Percentiles rank a stretch among this genome's conserved stretches.
These are phyloP conservation scores for Triangularia setosa DNA, from an alignment of 2,329 filamentous ascomycete species.

Conservation along the genomic window DNA sequence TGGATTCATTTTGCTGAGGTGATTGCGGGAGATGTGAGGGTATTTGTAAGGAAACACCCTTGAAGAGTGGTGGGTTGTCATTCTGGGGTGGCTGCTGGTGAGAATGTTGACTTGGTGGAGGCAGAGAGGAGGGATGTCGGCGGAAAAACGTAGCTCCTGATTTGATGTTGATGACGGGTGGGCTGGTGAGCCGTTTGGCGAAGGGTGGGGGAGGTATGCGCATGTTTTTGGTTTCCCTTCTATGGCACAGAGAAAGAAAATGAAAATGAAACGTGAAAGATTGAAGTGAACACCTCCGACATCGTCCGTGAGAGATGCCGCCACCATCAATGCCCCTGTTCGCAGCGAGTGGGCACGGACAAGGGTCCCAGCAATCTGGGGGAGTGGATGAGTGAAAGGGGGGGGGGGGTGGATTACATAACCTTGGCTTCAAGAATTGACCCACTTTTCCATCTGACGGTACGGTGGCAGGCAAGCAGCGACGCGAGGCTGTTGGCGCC, in stretches of 20 bases:
- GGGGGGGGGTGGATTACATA: conserved; percentile 1
- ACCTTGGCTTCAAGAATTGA: neutral
- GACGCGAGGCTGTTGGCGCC: conserved; percentile 24
- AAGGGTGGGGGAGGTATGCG: neutral
- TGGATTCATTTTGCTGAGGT: conserved; percentile 36
- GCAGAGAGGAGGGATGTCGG: conserved; percentile 78
- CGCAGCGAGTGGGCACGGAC: neutral
- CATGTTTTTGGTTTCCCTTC: neutral
- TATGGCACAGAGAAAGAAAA: neutral
- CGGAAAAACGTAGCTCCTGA: conserved; percentile 72
- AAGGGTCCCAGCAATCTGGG: neutral
- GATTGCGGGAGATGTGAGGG: conserved; percentile 46
- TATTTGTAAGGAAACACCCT: conserved; percentile 58
- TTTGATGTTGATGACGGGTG: conserved; percentile 61
- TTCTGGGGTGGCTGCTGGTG: conserved; percentile 35
- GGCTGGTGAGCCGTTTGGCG: conserved; percentile 27
- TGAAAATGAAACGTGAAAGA: neutral
- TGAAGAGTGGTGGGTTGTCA: conserved; percentile 69
- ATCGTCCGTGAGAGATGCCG: neutral
- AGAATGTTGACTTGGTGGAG: conserved; percentile 58
- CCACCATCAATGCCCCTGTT: neutral
- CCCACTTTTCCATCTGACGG: neutral
- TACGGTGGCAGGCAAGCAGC: neutral
- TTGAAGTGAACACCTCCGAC: neutral
- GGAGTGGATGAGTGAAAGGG: neutral